A percentile compares a stretch with the other conserved stretches of the same genome.
Conservation (phyloP, 23 red algal genomes). For the Gracilariopsis chorda region DNA sequence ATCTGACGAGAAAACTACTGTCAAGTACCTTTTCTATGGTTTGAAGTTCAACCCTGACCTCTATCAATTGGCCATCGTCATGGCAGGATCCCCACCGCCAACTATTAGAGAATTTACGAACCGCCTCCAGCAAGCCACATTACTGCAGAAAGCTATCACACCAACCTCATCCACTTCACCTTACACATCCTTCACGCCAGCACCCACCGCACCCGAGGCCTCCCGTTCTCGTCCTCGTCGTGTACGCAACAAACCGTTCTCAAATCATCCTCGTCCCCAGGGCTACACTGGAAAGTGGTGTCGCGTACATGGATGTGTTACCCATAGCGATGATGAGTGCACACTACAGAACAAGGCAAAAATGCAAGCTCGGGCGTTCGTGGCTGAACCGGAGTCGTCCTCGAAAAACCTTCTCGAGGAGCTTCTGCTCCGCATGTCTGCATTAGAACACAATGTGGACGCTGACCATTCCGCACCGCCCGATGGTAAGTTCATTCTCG, state of each 20-base stretch:
- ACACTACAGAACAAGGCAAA: background rate
- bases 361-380: background rate
- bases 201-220: background rate
- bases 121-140: background rate
- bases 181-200: background rate
- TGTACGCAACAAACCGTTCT: background rate
- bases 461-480: background rate
- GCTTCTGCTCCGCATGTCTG: background rate
- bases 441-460: background rate
- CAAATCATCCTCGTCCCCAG: background rate
- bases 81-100: background rate
- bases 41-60: background rate
- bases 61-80: background rate
- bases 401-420: too few relatives aligned
- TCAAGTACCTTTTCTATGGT: background rate
- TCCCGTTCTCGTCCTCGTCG: background rate
- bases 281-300: conserved; percentile 5
- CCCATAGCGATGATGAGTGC: background rate
- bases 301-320: background rate
- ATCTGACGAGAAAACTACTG: background rate
- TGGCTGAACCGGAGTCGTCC: background rate
- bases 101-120: background rate
- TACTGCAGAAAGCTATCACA: background rate
- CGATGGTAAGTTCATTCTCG: background rate
- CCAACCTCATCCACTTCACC: background rate